Base-by-base conservation (phyloP, 2,329 filamentous ascomycete species). In the Aspergillus ibericus region DNA sequence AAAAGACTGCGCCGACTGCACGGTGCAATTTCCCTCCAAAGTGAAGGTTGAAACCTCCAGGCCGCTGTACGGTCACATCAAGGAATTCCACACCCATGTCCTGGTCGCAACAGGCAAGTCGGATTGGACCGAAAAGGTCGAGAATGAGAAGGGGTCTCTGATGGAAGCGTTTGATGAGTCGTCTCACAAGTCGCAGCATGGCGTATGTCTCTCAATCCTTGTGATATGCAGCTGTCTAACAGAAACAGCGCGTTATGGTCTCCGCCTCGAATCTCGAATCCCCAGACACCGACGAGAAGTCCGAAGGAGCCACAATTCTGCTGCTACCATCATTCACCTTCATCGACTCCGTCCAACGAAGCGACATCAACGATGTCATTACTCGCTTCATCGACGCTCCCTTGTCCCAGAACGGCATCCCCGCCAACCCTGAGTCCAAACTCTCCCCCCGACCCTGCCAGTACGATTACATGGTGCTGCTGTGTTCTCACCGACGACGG, bases 401-500 rank as follows among this genome's bases (percentile, higher is more conserved):
- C 1, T 86, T 90, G 29, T 59, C 42, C 35, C 59, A 60, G 3
- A 27, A 29, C 80, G 2, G 83, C 51, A 51, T 53, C 29, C 20
- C 44, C 10, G 83, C 84, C 0, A 79, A 91, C 7, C 66, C 66
- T 1, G 72, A 78, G n/a, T 60, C 59, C 40, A 53, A 62, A 38
- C 63, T 75, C 35, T 67, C 75, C 15, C 76, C 85, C 9, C 83
- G 85, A 5, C 83, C 88, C 2, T 93, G 88, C 65, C 89, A 90
- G 6, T 92, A 96, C 80, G 82, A 85, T 66, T 92, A 88, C 64
- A 82, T 97, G 29, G 89, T 97, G 68, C 84, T 97, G 48, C 86
- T 97, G 66, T 97, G 93, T 80, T 95, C 90, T 29, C 93, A 97
- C 71, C 87, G 85, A 68, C 95, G 91, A 34, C 89, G 93, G 65